Percentiles rank a stretch among this genome's conserved stretches.
These are phyloP conservation scores for Cladophialophora chaetospira DNA, from an alignment of 2,329 filamentous ascomycete genomes.

Conservation along the genomic window DNA sequence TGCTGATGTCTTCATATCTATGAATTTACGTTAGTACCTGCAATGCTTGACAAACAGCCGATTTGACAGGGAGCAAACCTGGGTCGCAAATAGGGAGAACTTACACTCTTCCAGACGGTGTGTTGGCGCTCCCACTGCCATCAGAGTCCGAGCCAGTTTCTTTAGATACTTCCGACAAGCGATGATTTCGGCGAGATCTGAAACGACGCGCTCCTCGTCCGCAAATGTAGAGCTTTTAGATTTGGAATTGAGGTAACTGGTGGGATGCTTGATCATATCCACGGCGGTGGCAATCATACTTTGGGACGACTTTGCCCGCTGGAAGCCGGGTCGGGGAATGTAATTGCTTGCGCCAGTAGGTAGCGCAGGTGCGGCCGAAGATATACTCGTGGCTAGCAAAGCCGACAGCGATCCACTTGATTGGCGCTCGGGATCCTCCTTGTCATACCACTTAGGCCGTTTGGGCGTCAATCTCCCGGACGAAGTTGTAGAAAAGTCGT, in stretches of 20 bases:
- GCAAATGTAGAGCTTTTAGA: constrained; percentile 6
- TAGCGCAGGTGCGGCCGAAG: constrained; percentile 19
- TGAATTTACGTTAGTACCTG: no score
- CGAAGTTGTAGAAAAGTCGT: constrained; percentile 15
- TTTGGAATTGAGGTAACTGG: constrained; percentile 22
- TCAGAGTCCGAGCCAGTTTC: constrained; percentile 80
- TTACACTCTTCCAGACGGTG: constrained; percentile 88
- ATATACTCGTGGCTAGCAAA: constrained; percentile 21
- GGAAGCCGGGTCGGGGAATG: constrained; percentile 15
- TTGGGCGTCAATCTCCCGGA: constrained; percentile 31
- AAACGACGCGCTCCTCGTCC: constrained; percentile 28
- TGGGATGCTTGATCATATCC: constrained; percentile 30
- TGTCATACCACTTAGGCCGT: constrained; percentile 35
- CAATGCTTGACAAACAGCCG: no score
- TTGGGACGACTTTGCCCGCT: constrained; percentile 14
- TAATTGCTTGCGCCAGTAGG: constrained; percentile 10
- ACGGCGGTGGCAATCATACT: constrained; percentile 29
- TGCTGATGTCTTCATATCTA: constrained; percentile 86
- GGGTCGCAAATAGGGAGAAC: no score
- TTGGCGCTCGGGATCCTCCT: constrained; percentile 11
- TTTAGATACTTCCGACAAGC: constrained; percentile 80
- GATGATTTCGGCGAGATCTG: constrained; percentile 66
- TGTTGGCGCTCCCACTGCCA: constrained; percentile 87
- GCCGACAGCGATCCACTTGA: constrained; percentile 23
- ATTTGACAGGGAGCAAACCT: no score